Base-by-base conservation (phyloP, 352 stramenopile genomes). In the Phytophthora pisi region DNA sequence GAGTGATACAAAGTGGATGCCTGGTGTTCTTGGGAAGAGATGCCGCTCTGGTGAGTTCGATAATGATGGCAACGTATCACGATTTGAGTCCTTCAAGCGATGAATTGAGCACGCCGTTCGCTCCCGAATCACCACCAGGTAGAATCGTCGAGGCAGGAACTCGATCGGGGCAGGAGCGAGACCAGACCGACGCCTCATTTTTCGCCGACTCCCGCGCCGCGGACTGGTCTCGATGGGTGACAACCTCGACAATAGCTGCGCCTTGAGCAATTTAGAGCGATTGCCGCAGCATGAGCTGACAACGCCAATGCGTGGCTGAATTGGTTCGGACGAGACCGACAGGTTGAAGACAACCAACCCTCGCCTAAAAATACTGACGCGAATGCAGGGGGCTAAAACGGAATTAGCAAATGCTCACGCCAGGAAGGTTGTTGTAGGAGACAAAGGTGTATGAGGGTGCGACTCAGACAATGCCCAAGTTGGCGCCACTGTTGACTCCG, bases 131-230 rank as follows among this genome's bases (percentile, higher is more conserved):
- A 88, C 57, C 28, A 89, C 51, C 7, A 90, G 75, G 61, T 81
- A 92, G 51, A 92, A 91, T 30, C 67, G 60, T 40, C 51, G 45
- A 0, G 81, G 75, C 11, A 86, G 57, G 54, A 92, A 89, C 68
- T 90, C 84, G 45, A 92, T 89, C 1, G 82, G 72, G 3, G 57
- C 64, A 7, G 78, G 61, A 18, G 72, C 56, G 10, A 83, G 55
- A 42, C 56, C 55, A 9, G 81, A 58, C 11, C 70, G 71, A 56
- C 75, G 75, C 68, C 82, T 90, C 84, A 92, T 92, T 4, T 42
- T 34, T 42, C n/a, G 49, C 6, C 15, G 52, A 30, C 16, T n/a
- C 5, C 30, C 18, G 31, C 43, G 31, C 49, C 43, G 24, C 52
- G 28, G 13, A 57, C 20, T 43, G 34, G n/a, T 23, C 9, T 38